Evolutionary conservation across 345 rosid species (phyloP).

Genomic region (Corchorus capsularis): DNA sequence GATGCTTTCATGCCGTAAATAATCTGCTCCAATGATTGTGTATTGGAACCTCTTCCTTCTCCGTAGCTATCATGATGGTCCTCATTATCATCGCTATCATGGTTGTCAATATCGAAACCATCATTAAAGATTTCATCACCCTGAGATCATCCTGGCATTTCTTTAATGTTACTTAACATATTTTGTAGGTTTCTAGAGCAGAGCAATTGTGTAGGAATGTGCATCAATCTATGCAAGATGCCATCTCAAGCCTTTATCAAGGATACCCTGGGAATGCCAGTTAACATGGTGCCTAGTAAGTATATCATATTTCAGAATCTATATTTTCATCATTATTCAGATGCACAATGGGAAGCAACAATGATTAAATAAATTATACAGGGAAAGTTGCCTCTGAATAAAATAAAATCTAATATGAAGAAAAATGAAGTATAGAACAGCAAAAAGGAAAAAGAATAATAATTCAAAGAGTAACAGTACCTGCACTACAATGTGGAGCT

Average conservation of each 20-base stretch:
- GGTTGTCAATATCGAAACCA: slow-evolving; percentile 25
- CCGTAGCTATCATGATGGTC: slow-evolving; percentile 31
- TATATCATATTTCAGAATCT: slow-evolving; percentile 14
- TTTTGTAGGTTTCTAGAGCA: slow-evolving; percentile 79
- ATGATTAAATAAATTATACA: neutral
- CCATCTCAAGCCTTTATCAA: slow-evolving; percentile 82
- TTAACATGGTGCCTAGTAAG: slow-evolving; percentile 92
- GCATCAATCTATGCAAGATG: slow-evolving; percentile 82
- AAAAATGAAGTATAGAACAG: slow-evolving; percentile 15
- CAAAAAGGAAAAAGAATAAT: slow-evolving; percentile 24
- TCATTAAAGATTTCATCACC: slow-evolving; percentile 24
- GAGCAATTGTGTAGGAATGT: slow-evolving; percentile 85
- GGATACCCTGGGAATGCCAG: slow-evolving; percentile 78
- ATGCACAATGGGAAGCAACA: neutral
- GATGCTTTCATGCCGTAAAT: slow-evolving; percentile 33
- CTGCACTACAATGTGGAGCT: slow-evolving; percentile 69
- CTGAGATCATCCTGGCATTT: slow-evolving; percentile 27
- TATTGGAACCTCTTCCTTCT: slow-evolving; percentile 26
- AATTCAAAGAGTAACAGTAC: slow-evolving; percentile 37
- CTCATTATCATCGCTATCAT: slow-evolving; percentile 18
- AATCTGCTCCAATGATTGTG: slow-evolving; percentile 47
- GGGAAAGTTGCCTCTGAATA: slow-evolving; percentile 12
- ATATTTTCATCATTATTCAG: slow-evolving; percentile 1
- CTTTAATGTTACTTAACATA: neutral
- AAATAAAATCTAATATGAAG: neutral